These are phyloP conservation scores for Cyberlindnera galapagoensis DNA, from an alignment of 805 yeast genomes.

Conservation along the genomic window DNA sequence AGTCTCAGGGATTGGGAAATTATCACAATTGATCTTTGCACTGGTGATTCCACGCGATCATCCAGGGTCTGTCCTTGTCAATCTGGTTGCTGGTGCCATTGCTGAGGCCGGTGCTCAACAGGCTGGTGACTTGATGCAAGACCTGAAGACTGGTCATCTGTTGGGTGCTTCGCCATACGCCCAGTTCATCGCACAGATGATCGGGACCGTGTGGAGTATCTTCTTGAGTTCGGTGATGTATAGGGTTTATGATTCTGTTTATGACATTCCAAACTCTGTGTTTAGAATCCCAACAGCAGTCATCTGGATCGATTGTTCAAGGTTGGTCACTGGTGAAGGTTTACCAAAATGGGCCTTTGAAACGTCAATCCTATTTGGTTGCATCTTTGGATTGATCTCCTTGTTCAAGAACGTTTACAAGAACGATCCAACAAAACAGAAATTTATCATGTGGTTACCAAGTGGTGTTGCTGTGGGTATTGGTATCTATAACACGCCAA, in stretches of 20 bases:
- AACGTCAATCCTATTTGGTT: conserved; percentile 55
- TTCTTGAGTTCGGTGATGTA: conserved; percentile 77
- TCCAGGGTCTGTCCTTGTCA: conserved; percentile 78
- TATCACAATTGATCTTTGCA: conserved; percentile 87
- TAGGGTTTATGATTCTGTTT: conserved; percentile 71
- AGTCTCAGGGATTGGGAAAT: conserved; percentile 92
- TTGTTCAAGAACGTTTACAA: conserved; percentile 53
- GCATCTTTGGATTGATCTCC: conserved; percentile 63
- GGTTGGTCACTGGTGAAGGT: conserved; percentile 87
- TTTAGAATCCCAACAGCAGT: conserved; percentile 93
- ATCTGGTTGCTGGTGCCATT: conserved; percentile 90
- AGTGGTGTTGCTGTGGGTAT: conserved; percentile 97
- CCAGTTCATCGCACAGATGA: conserved; percentile 83
- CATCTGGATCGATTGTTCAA: conserved; percentile 94
- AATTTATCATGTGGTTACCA: conserved; percentile 58
- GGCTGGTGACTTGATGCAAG: conserved; percentile 98
- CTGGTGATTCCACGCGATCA: conserved; percentile 64
- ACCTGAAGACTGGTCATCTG: conserved; percentile 87
- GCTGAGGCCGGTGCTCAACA: conserved; percentile 99
- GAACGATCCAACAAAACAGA: conserved; percentile 28
- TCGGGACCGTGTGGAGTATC: conserved; percentile 84
- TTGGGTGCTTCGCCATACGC: conserved; percentile 90
- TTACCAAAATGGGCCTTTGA: conserved; percentile 72
- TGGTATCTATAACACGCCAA: conserved; percentile 91
- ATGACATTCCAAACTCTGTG: conserved; percentile 74